These are phyloP conservation scores for Phytophthora agathidicida DNA, from an alignment of 352 stramenopile species.

Conservation along the genomic window DNA sequence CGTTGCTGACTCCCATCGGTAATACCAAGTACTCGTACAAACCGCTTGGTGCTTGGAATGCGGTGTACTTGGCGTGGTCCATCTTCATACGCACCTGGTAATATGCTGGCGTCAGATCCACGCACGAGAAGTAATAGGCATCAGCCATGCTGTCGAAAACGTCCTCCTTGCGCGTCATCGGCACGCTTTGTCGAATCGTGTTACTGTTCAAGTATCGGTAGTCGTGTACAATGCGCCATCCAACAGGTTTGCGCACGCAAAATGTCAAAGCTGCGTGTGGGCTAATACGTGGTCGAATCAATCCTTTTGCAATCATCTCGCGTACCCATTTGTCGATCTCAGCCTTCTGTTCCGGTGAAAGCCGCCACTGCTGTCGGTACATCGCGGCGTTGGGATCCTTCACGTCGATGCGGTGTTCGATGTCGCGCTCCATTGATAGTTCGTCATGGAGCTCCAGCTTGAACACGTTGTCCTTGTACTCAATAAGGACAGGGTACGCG, in stretches of 20 bases:
- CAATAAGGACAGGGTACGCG: neutral
- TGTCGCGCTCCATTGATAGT: constrained; percentile 4
- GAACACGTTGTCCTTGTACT: constrained; percentile 20
- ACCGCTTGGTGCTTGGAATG: constrained; percentile 19
- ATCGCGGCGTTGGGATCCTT: no score
- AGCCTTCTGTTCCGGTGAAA: constrained; percentile 15
- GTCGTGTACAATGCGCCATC: constrained; percentile 35
- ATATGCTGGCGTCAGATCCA: constrained; percentile 28
- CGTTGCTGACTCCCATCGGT: constrained; percentile 1
- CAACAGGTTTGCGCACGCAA: constrained; percentile 31
- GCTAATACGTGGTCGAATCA: constrained; percentile 25
- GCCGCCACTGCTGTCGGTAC: no score
- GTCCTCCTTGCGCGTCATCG: constrained; percentile 33
- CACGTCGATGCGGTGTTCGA: no score
- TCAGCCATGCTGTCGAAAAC: constrained; percentile 29
- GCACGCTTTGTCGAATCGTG: constrained; percentile 12
- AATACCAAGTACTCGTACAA: constrained; percentile 29
- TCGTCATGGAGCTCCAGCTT: constrained; percentile 10
- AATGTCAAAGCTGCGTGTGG: constrained; percentile 31
- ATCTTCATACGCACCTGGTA: constrained; percentile 36
- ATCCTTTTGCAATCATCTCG: constrained; percentile 6
- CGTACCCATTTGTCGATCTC: constrained; percentile 13
- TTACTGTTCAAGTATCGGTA: constrained; percentile 24
- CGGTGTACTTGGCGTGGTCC: constrained; percentile 27
- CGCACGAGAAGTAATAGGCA: constrained; percentile 21